Conservation (phyloP, 805 yeast species). For the Kazachstania taianensis region DNA sequence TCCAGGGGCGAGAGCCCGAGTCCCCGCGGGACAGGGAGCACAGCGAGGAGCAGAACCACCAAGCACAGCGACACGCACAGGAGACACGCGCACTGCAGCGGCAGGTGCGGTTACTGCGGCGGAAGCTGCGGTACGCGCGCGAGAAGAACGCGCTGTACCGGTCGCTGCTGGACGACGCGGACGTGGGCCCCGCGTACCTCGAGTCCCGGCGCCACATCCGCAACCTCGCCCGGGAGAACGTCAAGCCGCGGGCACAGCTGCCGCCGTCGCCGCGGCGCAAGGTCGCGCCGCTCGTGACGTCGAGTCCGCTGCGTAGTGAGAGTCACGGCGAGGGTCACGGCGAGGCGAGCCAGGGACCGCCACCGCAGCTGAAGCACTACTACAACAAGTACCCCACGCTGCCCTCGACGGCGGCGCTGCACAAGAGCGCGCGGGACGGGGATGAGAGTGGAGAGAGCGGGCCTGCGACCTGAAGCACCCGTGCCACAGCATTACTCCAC, state of each 20-base stretch:
- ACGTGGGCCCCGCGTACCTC: constrained; percentile 25
- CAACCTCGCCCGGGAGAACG: constrained; percentile 23
- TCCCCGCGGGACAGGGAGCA: too few species aligned
- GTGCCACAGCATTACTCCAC: too few species aligned
- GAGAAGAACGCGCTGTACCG: constrained; percentile 25
- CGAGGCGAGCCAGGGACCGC: neutral
- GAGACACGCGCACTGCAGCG: too few species aligned
- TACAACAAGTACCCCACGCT: constrained; percentile 26
- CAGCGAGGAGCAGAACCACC: too few species aligned
- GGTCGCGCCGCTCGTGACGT: constrained; percentile 24
- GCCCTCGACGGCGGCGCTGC: constrained; percentile 24
- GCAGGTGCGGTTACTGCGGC: constrained; percentile 8
- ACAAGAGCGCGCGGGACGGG: constrained; percentile 8
- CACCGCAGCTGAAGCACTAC: constrained; percentile 8
- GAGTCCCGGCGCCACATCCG: constrained; percentile 27
- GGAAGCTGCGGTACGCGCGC: constrained; percentile 22
- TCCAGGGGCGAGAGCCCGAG: too few species aligned
- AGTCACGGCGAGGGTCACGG: neutral
- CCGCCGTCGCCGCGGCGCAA: constrained; percentile 23
- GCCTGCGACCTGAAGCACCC: too few species aligned
- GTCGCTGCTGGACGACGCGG: constrained; percentile 26
- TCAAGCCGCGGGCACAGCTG: constrained; percentile 17
- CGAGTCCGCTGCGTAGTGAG: constrained; percentile 21
- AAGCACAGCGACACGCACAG: too few species aligned
- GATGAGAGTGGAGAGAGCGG: neutral